phyloP scores from a whole-genome alignment of 2,329 filamentous ascomycete species.

The Penicillium sp. region DNA sequence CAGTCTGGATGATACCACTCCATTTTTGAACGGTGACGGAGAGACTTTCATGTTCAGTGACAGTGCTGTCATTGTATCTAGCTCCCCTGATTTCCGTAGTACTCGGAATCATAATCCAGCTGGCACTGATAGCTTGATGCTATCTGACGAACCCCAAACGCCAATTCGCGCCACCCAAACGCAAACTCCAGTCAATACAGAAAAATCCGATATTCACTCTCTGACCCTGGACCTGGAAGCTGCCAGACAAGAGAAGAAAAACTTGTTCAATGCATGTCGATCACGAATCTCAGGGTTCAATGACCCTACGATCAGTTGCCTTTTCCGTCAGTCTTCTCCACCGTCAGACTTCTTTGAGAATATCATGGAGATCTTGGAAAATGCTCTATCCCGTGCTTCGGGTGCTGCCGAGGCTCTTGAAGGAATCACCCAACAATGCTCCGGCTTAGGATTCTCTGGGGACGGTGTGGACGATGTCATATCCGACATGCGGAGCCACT shows the following conservation, averaged over 20 bases:
- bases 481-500: constrained; percentile 38
- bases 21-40: constrained; percentile 12
- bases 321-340: constrained; percentile 33
- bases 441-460: constrained; percentile 42
- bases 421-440: constrained; percentile 38
- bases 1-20: constrained; percentile 1
- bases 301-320: constrained; percentile 21
- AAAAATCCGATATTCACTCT: constrained; percentile 28
- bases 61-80: constrained; percentile 32
- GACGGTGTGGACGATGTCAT: constrained; percentile 34
- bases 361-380: constrained; percentile 38
- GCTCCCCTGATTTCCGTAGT: constrained; percentile 33
- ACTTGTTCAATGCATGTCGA: constrained; percentile 44
- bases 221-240: constrained; percentile 42
- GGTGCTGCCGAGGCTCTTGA: constrained; percentile 40
- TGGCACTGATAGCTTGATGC: constrained; percentile 21
- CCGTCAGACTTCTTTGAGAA: constrained; percentile 42
- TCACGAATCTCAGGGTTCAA: constrained; percentile 27
- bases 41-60: constrained; percentile 35
- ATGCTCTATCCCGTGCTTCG: constrained; percentile 39
- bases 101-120: constrained; percentile 10
- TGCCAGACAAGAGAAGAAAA: constrained; percentile 41
- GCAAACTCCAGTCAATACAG: constrained; percentile 7
- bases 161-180: neutral
- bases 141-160: constrained; percentile 8